A percentile compares a stretch with the other conserved stretches of the same genome.
Conservation (phyloP, 2,329 filamentous ascomycete genomes). For the Pestalotiopsis sp. region DNA sequence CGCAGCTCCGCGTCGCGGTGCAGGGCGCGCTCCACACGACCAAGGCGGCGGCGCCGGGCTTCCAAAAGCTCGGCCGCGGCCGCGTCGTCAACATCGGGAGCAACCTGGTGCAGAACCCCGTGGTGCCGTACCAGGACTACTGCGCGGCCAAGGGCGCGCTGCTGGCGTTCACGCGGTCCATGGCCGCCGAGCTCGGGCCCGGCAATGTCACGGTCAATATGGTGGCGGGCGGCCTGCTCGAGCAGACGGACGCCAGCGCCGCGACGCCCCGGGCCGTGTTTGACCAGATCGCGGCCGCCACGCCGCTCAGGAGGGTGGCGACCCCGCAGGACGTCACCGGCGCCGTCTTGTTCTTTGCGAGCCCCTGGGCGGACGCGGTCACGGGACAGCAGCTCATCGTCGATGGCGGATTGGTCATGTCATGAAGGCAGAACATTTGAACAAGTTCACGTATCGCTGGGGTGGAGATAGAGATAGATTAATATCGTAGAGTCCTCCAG, state of each 20-base stretch:
- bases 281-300: conserved; percentile 11
- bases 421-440: neutral
- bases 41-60: neutral
- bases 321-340: conserved; percentile 12
- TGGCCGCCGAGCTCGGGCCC: conserved; percentile 12
- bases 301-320: conserved; percentile 4
- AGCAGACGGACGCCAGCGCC: conserved; percentile 12
- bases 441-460: neutral
- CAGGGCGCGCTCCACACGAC: conserved; percentile 14
- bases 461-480: too few species aligned
- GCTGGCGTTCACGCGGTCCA: conserved; percentile 13
- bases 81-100: conserved; percentile 16
- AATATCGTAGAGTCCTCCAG: too few species aligned
- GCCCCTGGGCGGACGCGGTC: conserved; percentile 8
- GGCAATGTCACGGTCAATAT: conserved; percentile 12
- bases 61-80: neutral
- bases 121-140: conserved; percentile 17
- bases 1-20: conserved; percentile 7
- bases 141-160: conserved; percentile 14
- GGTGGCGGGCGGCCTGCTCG: conserved; percentile 12
- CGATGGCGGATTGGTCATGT: conserved; percentile 12
- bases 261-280: conserved; percentile 10
- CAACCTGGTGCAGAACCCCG: conserved; percentile 15
- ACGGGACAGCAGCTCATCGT: conserved; percentile 15
- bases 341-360: conserved; percentile 15